Conservation (phyloP, 148 eudicot genomes). For the Heliosperma pusillum region DNA sequence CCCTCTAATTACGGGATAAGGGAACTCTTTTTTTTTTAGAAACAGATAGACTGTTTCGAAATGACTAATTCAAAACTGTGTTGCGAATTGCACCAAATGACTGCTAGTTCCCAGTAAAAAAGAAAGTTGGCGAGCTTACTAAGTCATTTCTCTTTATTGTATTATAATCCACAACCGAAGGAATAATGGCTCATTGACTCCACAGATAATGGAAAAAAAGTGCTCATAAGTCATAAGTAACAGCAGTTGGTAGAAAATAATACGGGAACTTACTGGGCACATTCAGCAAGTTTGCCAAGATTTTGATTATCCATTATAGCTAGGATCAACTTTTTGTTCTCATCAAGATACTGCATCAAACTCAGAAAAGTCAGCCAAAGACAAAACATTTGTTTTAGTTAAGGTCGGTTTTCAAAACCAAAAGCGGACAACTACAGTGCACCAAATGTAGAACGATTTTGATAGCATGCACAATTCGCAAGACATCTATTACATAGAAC, state of each 20-base stretch:
- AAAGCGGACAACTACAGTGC: neutral
- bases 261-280: slow-evolving; percentile 81
- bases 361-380: neutral
- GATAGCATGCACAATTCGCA: neutral
- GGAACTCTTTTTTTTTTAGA: too few relatives aligned
- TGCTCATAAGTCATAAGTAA: too few relatives aligned
- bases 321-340: slow-evolving; percentile 90
- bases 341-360: slow-evolving; percentile 81
- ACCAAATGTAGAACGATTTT: neutral
- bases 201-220: neutral
- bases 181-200: too few relatives aligned
- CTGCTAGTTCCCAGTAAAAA: too few relatives aligned
- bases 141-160: too few relatives aligned
- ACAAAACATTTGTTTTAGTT: neutral
- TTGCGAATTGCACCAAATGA: too few relatives aligned
- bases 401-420: neutral
- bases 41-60: too few relatives aligned
- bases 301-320: slow-evolving; percentile 96
- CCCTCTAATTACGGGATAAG: too few relatives aligned
- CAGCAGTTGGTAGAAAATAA: neutral
- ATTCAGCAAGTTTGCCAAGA: slow-evolving; percentile 92
- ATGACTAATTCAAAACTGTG: too few relatives aligned
- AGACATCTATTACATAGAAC: neutral
- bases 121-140: too few relatives aligned
- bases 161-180: too few relatives aligned